phyloP scores from a whole-genome alignment of 805 yeast species.

The Ogataea pilisensis region DNA sequence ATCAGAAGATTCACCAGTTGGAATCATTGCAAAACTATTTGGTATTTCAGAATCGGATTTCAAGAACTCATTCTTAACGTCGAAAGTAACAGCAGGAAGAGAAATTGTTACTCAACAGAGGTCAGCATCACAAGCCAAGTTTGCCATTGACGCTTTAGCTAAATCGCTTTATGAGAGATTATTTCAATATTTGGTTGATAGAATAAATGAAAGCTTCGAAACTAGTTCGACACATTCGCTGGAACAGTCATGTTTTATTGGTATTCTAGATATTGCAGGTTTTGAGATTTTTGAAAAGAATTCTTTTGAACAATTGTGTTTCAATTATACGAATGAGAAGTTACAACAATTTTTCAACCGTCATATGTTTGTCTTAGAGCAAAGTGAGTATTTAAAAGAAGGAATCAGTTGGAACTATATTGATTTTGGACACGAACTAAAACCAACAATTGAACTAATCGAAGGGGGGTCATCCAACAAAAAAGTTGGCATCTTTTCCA shows the following conservation, averaged over 20 bases:
- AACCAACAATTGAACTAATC: conserved; percentile 89
- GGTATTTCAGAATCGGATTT: conserved; percentile 54
- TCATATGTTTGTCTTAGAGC: conserved; percentile 57
- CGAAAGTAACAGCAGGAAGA: conserved; percentile 86
- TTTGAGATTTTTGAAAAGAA: conserved; percentile 56
- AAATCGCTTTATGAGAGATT: conserved; percentile 81
- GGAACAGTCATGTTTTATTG: conserved; percentile 41
- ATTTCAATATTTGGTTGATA: conserved; percentile 71
- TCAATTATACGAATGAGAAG: conserved; percentile 57
- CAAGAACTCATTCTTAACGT: conserved; percentile 60
- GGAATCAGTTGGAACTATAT: conserved; percentile 68
- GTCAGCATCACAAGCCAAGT: conserved; percentile 73
- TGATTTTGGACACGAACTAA: conserved; percentile 92
- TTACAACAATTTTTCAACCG: conserved; percentile 60
- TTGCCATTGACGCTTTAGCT: conserved; percentile 80
- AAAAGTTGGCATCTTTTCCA: conserved; percentile 71
- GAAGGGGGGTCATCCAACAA: conserved; percentile 60
- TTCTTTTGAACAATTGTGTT: conserved; percentile 58
- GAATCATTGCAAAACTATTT: conserved; percentile 52
- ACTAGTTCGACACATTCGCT: conserved; percentile 11
- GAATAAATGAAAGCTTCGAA: conserved; percentile 64
- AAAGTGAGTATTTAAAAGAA: conserved; percentile 55
- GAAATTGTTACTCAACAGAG: conserved; percentile 80
- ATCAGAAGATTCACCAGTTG: conserved; percentile 46
- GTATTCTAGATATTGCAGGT: conserved; percentile 60